A percentile compares a stretch with the other conserved stretches of the same genome.
Conservation (phyloP, 306 rosid genomes). For the Hippophae tibetana region DNA sequence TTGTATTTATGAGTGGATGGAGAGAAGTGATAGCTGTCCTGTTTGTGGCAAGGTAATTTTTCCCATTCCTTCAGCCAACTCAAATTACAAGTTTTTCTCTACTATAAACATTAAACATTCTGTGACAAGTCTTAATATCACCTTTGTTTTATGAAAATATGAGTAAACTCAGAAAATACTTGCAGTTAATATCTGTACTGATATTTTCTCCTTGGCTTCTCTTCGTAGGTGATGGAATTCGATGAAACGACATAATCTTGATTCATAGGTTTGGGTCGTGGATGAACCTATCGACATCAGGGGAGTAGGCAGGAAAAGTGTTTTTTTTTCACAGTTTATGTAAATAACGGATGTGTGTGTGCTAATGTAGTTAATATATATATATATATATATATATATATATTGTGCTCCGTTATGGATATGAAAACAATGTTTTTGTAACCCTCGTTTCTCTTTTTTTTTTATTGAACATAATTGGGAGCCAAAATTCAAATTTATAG, state of each 20-base stretch:
- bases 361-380: slow-evolving; percentile 2
- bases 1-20: slow-evolving; percentile 99
- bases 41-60: slow-evolving; percentile 92
- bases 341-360: slow-evolving; percentile 38
- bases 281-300: slow-evolving; percentile 37
- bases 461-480: no score
- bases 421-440: no score
- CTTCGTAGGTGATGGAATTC: slow-evolving; percentile 68
- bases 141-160: no score
- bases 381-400: no score
- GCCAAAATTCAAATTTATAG: no score
- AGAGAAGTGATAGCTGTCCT: slow-evolving; percentile 97
- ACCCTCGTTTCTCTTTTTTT: no score
- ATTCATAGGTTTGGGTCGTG: slow-evolving; percentile 26
- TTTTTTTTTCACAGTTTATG: slow-evolving; percentile 21
- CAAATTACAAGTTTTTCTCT: no score
- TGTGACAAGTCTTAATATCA: no score
- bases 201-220: slow-evolving; percentile 7
- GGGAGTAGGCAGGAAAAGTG: slow-evolving; percentile 26
- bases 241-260: slow-evolving; percentile 65
- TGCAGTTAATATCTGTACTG: background rate
- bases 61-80: slow-evolving; percentile 1
- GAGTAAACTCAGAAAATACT: no score
- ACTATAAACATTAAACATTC: no score
- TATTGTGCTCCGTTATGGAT: no score